Conservation (phyloP, 768 basidiomycete genomes). For the Fomitopsis pulvina region DNA sequence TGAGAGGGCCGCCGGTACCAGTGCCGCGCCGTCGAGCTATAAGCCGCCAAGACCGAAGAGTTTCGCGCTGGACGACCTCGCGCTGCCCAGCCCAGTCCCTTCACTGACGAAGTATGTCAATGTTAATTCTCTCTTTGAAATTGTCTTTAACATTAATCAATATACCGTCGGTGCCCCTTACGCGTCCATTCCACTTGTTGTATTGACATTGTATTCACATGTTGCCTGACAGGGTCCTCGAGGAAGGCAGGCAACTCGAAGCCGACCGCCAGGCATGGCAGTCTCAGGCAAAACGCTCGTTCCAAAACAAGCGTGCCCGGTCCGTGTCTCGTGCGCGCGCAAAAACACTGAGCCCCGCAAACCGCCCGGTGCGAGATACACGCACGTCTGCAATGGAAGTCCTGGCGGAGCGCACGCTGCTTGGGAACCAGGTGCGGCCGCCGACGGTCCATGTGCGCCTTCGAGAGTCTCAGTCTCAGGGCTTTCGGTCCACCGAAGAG, state of each 20-base stretch:
- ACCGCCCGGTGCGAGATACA: background rate
- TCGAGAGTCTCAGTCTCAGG: slow-evolving; percentile 7
- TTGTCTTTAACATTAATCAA: background rate
- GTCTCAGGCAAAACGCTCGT: slow-evolving; percentile 50
- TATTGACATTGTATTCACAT: background rate
- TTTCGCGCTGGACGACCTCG: slow-evolving; percentile 54
- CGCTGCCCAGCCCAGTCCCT: slow-evolving; percentile 50
- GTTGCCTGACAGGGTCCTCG: slow-evolving; percentile 47
- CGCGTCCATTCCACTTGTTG: background rate
- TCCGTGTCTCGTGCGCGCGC: slow-evolving; percentile 57
- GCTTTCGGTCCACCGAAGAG: slow-evolving; percentile 6
- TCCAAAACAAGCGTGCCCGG: slow-evolving; percentile 59
- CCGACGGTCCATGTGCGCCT: slow-evolving; percentile 31
- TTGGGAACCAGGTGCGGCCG: slow-evolving; percentile 56
- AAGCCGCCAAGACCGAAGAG: slow-evolving; percentile 39
- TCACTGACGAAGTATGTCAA: slow-evolving; percentile 42
- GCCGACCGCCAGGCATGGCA: slow-evolving; percentile 64
- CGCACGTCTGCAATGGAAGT: slow-evolving; percentile 38
- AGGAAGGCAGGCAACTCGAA: slow-evolving; percentile 55
- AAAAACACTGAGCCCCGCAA: slow-evolving; percentile 35
- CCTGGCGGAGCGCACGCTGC: slow-evolving; percentile 57
- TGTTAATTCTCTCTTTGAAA: background rate
- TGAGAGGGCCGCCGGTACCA: background rate
- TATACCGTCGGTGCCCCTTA: background rate
- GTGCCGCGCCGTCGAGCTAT: slow-evolving; percentile 5